Evolutionary conservation across 805 yeast genomes (phyloP).

Genomic region (Nakazawaea pomicola): DNA sequence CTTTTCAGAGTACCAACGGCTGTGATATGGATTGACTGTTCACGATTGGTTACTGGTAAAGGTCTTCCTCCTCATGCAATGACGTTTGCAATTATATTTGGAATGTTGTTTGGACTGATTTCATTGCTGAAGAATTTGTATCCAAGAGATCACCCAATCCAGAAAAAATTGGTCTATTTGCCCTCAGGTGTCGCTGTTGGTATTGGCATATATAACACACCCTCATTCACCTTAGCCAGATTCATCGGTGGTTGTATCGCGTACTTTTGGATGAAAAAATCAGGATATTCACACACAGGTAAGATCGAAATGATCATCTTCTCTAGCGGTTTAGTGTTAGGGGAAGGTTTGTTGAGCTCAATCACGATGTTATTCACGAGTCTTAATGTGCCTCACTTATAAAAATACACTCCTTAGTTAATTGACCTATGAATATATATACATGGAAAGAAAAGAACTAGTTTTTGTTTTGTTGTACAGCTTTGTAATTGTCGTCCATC

Average conservation of each 20-base stretch:
- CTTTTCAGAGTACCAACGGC: constrained; percentile 92
- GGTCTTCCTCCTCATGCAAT: constrained; percentile 81
- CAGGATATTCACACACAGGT: constrained; percentile 30
- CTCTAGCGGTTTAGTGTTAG: constrained; percentile 87
- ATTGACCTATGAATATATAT: constrained; percentile 21
- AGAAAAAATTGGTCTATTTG: constrained; percentile 46
- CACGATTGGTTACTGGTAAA: constrained; percentile 84
- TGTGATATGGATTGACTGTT: constrained; percentile 93
- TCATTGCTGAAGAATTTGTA: constrained; percentile 58
- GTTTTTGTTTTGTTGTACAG: constrained; percentile 23
- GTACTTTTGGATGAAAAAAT: constrained; percentile 46
- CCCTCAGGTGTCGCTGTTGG: constrained; percentile 98
- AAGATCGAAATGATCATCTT: constrained; percentile 78
- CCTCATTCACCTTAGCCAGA: constrained; percentile 89
- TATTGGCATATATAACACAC: constrained; percentile 90
- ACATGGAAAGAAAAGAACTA: not conserved
- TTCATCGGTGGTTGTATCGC: constrained; percentile 82
- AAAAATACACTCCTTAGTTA: constrained; percentile 45
- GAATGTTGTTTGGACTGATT: constrained; percentile 61
- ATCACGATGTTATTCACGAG: constrained; percentile 75
- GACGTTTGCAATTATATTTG: constrained; percentile 56
- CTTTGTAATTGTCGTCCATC: constrained; percentile 44
- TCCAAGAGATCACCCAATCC: constrained; percentile 35
- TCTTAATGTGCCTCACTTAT: constrained; percentile 58
- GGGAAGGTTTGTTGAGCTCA: constrained; percentile 89